Evolutionary conservation across 2,329 filamentous ascomycete species (phyloP).

Genomic region (Mycosphaerelloides madeirae): DNA sequence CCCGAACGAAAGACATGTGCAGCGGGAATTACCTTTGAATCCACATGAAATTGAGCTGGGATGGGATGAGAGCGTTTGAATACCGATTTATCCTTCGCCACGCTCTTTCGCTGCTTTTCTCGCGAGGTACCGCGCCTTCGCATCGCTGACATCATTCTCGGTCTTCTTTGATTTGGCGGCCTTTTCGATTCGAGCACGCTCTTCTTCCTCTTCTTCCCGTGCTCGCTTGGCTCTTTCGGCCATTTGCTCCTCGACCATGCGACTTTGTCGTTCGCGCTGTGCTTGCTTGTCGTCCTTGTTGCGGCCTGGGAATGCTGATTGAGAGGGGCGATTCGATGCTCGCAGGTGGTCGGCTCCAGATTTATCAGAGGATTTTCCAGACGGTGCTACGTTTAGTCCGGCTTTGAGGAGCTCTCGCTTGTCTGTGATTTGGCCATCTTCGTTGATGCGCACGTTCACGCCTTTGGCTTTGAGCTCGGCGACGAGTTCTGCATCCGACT

Average conservation of each 20-base stretch:
- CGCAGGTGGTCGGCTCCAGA: conserved; percentile 30
- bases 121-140: conserved; percentile 73
- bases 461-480: conserved; percentile 61
- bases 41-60: too few relatives aligned
- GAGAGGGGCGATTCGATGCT: conserved; percentile 22
- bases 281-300: conserved; percentile 54
- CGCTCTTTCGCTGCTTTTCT: conserved; percentile 66
- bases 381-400: conserved; percentile 64
- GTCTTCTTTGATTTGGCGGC: conserved; percentile 74
- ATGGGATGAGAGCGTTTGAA: too few relatives aligned
- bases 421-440: conserved; percentile 78
- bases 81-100: conserved; percentile 25
- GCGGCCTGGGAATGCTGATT: conserved; percentile 23
- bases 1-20: conserved; percentile 1
- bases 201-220: conserved; percentile 63
- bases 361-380: conserved; percentile 19
- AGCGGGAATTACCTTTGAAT: not conserved
- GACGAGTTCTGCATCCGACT: conserved; percentile 58
- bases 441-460: conserved; percentile 65
- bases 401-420: conserved; percentile 74
- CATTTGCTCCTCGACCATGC: conserved; percentile 74
- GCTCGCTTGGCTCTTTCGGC: conserved; percentile 68
- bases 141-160: conserved; percentile 67
- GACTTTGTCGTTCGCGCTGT: conserved; percentile 69
- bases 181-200: conserved; percentile 59